Conservation (phyloP, 1,139 yeast species). For the Spencermartinsiella ligniputridi region DNA sequence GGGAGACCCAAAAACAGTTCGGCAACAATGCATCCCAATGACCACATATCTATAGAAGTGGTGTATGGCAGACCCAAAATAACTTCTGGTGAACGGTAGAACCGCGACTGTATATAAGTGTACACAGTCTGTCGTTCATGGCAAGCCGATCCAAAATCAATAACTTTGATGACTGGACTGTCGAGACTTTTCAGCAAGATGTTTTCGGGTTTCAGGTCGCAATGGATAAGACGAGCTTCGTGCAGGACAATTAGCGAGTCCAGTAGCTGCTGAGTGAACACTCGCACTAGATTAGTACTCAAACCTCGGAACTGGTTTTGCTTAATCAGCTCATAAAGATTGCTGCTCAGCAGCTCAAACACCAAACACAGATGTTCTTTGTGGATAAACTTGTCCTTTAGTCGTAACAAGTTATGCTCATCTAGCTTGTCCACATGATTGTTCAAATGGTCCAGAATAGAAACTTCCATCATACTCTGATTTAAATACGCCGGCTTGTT, state of each 20-base stretch:
- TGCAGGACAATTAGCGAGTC: constrained; percentile 78
- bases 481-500: constrained; percentile 88
- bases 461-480: constrained; percentile 88
- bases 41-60: constrained; percentile 97
- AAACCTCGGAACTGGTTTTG: constrained; percentile 94
- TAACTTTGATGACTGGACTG: constrained; percentile 82
- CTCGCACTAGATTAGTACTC: constrained; percentile 71
- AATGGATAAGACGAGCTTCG: constrained; percentile 81
- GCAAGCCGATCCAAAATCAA: constrained; percentile 97
- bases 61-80: constrained; percentile 82
- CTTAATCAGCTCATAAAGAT: constrained; percentile 82
- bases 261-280: constrained; percentile 72
- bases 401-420: constrained; percentile 67
- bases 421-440: constrained; percentile 63
- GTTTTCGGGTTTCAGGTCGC: constrained; percentile 96
- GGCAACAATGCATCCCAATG: constrained; percentile 93
- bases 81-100: constrained; percentile 95
- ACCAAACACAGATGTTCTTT: constrained; percentile 90
- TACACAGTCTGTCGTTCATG: constrained; percentile 85
- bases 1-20: constrained; percentile 92
- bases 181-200: constrained; percentile 77
- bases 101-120: constrained; percentile 92
- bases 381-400: constrained; percentile 87
- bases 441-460: constrained; percentile 76
- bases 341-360: constrained; percentile 83